Base-by-base conservation (phyloP, 768 basidiomycete genomes). In the Russula sp. region DNA sequence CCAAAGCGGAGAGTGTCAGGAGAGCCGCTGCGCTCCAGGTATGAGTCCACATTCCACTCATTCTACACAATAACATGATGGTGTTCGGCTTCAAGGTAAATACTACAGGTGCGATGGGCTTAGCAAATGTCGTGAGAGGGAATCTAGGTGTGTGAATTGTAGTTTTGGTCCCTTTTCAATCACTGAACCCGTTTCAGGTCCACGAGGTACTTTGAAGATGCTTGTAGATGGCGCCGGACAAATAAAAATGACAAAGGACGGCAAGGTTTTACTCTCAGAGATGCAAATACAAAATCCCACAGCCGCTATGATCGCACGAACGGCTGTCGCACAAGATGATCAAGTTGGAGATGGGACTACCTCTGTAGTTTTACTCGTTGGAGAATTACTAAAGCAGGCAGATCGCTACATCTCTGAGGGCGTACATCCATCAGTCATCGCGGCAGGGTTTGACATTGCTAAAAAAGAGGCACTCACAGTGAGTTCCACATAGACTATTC, bases 261-360 rank as follows among this genome's bases (percentile, higher is more conserved):
- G 97, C 65, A 99, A 99, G 77, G 96, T 98, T 45, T 77, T 99
- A 59, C 80, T 99, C 61, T 96, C 94, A 45, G 97, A 99, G 78
- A 99, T 99, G 97, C 97, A 98, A 77, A 99, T 99, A 69, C 90
- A 92, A 76, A 98, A 99, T 73, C 97, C 97, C 35, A 98, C 97
- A 3, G 97, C 97, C 18, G 95, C 97, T 36, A 96, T 99, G 93
- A 93, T 99, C 71, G 97, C 97, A 49, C 85, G 94, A 55, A 98
- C 97, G 46, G 97, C 97, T 14, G 96, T 98, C 25, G 96, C 97
- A 3, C 97, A 98, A 73, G 97, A 99, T 68, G 97, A 98, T 71
- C 95, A 98, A 81, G 95, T 97, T 47, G 97, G 97, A 65, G 97
- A 99, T 76, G 97, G 97, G 58, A 99, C 97, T 38, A 99, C 97